Evolutionary conservation across 192 early-diverging fungal species (phyloP), one percentile per base, ranked within the genome.

Genomic region (Entrophospora sp.): DNA sequence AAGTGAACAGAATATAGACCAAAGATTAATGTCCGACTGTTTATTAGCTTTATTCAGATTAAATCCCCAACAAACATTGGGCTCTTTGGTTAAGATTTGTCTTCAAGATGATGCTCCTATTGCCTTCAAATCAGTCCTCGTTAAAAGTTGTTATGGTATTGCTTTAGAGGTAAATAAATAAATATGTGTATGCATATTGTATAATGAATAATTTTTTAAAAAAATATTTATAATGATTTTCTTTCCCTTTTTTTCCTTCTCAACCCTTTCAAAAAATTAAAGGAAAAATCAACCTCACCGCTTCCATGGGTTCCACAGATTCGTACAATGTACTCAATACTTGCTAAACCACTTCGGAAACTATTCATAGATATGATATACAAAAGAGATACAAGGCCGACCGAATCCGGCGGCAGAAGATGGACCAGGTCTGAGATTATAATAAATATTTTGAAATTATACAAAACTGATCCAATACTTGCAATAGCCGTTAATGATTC

Each of bases 51-150:
- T 91, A 65, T 89, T 89, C 63, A 85, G 88, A 34, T 69, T 90
- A 18, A 89, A 91, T 53, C 85, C 89, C 1, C 84, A 83, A 66
- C 82, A 82, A 57, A 85, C 89, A 4, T 72, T 96, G 34, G 77
- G 85, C 30, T 75, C 76, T 2, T 76, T 93, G 20, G 72, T 94
- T 56, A 86, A 90, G 3, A 76, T 81, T 18, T 73, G 91, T 31
- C 73, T 88, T 4, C 83, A 86, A 34, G 78, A 85, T 9, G 81
- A 79, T 22, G 80, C 88, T 1, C 87, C 90, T 27, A 79, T 81
- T 9, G 74, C 83, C 61, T 91, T 89, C 71, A 89, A 90, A 62
- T 76, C 93, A 18, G 86, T 87, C 13, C 80, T 95, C 40, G 84
- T 88, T 18, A 85, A 85, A 37, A 85, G 84, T 0, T 88, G 91